Evolutionary conservation across 108 stramenopile genomes (phyloP), one percentile per base, ranked within the genome.

Genomic region (Conticribra guillardii): DNA sequence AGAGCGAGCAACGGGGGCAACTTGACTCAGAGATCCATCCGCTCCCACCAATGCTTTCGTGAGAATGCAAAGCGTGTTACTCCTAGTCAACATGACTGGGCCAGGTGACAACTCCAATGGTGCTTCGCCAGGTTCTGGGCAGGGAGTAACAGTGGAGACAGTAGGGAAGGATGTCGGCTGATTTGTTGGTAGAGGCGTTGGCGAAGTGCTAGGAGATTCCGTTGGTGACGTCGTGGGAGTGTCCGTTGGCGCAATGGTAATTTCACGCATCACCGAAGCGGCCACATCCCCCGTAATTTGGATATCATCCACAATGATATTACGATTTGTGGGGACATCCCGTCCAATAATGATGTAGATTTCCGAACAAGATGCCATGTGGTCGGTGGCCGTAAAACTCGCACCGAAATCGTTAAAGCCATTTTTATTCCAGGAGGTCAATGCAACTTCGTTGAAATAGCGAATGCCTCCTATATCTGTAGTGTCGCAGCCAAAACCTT

Each of bases 1-100:
- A 19, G 79, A 80, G 0, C 79, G 72, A 28, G 74, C 82, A 1
- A 81, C 73, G 0, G 82, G 82, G 27, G 71, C 67, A 37, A 81
- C 30, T 1, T 71, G 32, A 16, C 73, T 55, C 14, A 67, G 28
- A 7, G 52, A 28, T 70, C 79, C 79, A 54, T 45, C 54, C 29
- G 31, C 14, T 22, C 55, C 60, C 44, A 50, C 32, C 8, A 60
- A 41, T 16, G 65, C 69, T 52, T 79, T 79, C 3, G 70, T 71
- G 50, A 79, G 69, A 44, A 79, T 54, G 23, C 77, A 79, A 45
- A 79, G 53, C 4, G 54, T 27, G 17, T 41, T 53, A n/a, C 70
- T 71, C 24, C 49, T 56, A 3, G 45, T 31, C 30, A 79, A 58
- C 70, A 67, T 67, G 11, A 71, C 34, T 18, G 77, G 70, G 32